Evolutionary conservation across 768 basidiomycete genomes (phyloP).

Genomic region (Rubroboletus pulcherrimus): DNA sequence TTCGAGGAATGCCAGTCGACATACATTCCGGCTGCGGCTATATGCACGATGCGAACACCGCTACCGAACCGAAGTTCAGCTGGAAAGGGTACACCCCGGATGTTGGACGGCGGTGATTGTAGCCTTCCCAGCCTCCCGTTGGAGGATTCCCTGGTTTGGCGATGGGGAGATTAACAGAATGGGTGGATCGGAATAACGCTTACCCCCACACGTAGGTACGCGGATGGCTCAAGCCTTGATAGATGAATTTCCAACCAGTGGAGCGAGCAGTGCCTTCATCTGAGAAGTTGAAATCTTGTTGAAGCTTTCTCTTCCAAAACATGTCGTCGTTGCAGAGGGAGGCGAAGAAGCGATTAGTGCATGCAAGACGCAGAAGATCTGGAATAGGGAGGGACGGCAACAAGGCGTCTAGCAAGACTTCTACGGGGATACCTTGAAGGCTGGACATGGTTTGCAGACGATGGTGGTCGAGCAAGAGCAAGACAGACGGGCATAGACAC

Average conservation of each 20-base stretch:
- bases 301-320: constrained; percentile 71
- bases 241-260: constrained; percentile 78
- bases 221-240: constrained; percentile 60
- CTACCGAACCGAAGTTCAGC: constrained; percentile 53
- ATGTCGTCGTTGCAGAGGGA: constrained; percentile 63
- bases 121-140: constrained; percentile 63
- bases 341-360: constrained; percentile 65
- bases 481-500: not conserved
- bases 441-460: constrained; percentile 30
- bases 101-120: constrained; percentile 32
- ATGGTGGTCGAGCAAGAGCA: constrained; percentile 1
- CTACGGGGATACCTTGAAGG: constrained; percentile 60
- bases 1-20: constrained; percentile 21
- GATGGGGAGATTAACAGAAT: not conserved
- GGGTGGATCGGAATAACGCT: constrained; percentile 13
- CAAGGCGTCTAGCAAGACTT: constrained; percentile 74
- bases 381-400: constrained; percentile 50
- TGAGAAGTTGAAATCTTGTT: constrained; percentile 75
- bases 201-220: constrained; percentile 61
- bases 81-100: constrained; percentile 57
- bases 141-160: constrained; percentile 46
- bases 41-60: constrained; percentile 59
- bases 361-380: constrained; percentile 56
- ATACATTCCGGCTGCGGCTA: constrained; percentile 82
- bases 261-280: constrained; percentile 67